A percentile compares a stretch with the other conserved stretches of the same genome.
phyloP scores from a whole-genome alignment of 2,329 filamentous ascomycete species.

The Penicillium vulpinum region DNA sequence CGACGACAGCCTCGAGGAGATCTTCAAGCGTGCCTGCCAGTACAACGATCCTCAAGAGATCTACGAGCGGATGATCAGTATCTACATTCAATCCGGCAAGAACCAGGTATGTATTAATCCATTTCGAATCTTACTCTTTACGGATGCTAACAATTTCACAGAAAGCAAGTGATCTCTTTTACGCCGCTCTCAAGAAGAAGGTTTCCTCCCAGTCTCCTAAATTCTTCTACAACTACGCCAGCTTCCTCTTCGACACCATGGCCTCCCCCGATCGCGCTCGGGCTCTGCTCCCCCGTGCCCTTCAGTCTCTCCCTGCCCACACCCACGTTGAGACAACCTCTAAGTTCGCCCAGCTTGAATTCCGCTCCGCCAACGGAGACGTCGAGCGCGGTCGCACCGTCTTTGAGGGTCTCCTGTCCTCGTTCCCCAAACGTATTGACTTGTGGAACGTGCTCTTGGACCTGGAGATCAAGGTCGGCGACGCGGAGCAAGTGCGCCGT shows the following conservation, averaged over 20 bases:
- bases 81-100: conserved; percentile 91
- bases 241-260: conserved; percentile 78
- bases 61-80: conserved; percentile 84
- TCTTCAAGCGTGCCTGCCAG: conserved; percentile 89
- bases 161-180: conserved; percentile 88
- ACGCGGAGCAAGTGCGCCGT: conserved; percentile 66
- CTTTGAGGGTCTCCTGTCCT: conserved; percentile 81
- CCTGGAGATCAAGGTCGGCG: conserved; percentile 67
- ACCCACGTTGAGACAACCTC: conserved; percentile 74
- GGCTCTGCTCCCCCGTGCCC: conserved; percentile 75
- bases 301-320: conserved; percentile 73
- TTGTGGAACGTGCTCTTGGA: conserved; percentile 92
- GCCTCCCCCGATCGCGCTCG: conserved; percentile 72
- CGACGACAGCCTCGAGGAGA: conserved; percentile 76
- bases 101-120: conserved; percentile 63
- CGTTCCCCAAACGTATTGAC: conserved; percentile 86
- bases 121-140: not conserved
- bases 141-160: conserved; percentile 44
- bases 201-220: conserved; percentile 70
- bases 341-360: conserved; percentile 90
- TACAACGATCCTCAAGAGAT: conserved; percentile 92
- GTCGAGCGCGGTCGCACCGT: conserved; percentile 90
- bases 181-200: conserved; percentile 85
- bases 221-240: conserved; percentile 93
- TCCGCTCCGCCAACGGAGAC: conserved; percentile 77